Evolutionary conservation across 768 basidiomycete genomes (phyloP), one percentile per base, ranked within the genome.

Genomic region (Leccinum ochraceum): DNA sequence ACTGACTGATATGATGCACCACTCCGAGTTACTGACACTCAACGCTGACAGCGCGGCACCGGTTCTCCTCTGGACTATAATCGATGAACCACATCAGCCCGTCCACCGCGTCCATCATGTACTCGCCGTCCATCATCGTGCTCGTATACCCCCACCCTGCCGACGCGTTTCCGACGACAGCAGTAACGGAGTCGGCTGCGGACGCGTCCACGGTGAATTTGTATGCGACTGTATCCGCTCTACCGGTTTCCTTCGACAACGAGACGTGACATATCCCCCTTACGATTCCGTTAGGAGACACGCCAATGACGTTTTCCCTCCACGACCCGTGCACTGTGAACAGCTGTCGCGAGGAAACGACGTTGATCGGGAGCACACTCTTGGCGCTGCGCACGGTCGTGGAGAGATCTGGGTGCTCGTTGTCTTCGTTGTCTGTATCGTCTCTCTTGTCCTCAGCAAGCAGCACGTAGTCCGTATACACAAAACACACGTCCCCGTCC

Each of bases 151-250:
- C 24, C 24, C 24, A 24, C 24, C 24, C 24, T 24, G 24, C 24
- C 24, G 24, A 24, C 24, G 24, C 24, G 24, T 24, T 24, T 24
- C 24, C 24, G 24, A 24, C 24, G 24, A 24, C 24, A 34, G 60
- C 14, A 37, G 37, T 37, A 37, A 37, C 16, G 37, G 37, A 37
- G 37, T 14, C 37, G 14, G 6, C 14, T 16, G 37, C 68, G 10
- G 60, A 63, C 14, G 66, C 69, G 6, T 68, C 69, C 30, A 70
- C 36, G 5, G 60, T 6, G 6, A 63, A 68, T 11, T 66, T 68
- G 60, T 63, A 36, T 2, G 60, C 37, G n/a, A 48, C 24, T 39
- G 10, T 56, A 17, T 4, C 4, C 56, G 0, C 8, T 37, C 0
- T n/a, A 1, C n/a, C 28, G 36, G 2, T 4, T 24, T 3, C 32